Evolutionary conservation across 2,329 filamentous ascomycete species (phyloP).

Genomic region (Chrysoporthe austroafricana): DNA sequence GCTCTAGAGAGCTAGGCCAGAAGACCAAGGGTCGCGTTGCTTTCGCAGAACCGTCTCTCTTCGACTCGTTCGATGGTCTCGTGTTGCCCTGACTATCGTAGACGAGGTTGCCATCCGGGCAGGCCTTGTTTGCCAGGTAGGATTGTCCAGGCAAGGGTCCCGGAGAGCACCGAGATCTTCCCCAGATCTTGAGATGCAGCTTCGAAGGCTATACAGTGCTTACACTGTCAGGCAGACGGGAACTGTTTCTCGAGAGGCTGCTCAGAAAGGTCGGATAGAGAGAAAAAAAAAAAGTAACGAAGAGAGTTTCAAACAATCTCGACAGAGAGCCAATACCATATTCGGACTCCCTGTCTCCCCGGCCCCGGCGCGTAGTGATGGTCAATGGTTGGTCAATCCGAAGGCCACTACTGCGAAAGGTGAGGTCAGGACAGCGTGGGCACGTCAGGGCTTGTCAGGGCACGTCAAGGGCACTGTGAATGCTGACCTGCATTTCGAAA

Average conservation of each 20-base stretch:
- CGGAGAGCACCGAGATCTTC: neutral
- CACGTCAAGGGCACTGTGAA: neutral
- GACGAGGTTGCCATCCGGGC: neutral
- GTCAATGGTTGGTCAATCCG: neutral
- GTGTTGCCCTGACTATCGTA: neutral
- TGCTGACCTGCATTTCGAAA: constrained; percentile 7
- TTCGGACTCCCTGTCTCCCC: no score
- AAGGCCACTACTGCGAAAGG: neutral
- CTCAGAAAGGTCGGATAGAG: neutral
- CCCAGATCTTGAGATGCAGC: neutral
- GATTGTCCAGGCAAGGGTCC: neutral
- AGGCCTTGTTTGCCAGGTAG: neutral
- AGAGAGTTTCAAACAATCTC: neutral
- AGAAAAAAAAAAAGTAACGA: neutral
- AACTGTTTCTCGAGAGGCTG: neutral
- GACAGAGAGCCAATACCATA: neutral
- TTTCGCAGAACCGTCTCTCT: neutral
- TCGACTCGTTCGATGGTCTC: neutral
- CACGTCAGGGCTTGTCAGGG: neutral
- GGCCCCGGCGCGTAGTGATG: constrained; percentile 2
- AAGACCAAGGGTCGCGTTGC: neutral
- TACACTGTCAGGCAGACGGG: neutral
- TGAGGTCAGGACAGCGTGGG: neutral
- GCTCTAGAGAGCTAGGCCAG: neutral
- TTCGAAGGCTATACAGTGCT: neutral